These are phyloP conservation scores for Fusarium sp. DNA, from an alignment of 2,329 filamentous ascomycete species.

Conservation along the genomic window DNA sequence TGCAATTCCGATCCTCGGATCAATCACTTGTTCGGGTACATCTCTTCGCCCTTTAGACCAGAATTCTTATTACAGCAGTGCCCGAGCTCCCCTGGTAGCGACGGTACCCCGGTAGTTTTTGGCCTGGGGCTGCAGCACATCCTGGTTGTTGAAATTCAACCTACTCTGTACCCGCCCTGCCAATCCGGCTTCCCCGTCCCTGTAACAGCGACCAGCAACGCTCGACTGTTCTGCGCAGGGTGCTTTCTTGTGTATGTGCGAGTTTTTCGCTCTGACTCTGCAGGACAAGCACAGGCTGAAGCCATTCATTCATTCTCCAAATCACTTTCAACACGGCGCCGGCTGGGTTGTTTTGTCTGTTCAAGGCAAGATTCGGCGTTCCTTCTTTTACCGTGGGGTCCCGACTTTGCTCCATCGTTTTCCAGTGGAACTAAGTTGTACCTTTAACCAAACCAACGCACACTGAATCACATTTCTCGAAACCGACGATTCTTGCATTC, in stretches of 20 bases:
- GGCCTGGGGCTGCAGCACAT: constrained; percentile 29
- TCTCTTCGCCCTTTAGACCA: constrained; percentile 24
- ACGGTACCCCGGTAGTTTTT: constrained; percentile 30
- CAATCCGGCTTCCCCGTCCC: constrained; percentile 47
- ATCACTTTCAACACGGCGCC: constrained; percentile 33
- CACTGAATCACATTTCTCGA: constrained; percentile 24
- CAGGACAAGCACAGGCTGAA: constrained; percentile 29
- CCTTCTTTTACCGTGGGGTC: constrained; percentile 39
- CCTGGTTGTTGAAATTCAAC: constrained; percentile 40
- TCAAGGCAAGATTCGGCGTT: constrained; percentile 41
- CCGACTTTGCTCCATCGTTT: constrained; percentile 36
- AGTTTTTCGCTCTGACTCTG: constrained; percentile 42
- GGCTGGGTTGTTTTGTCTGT: constrained; percentile 45
- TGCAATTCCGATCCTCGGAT: constrained; percentile 31
- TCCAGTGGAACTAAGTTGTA: constrained; percentile 23
- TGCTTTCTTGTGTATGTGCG: constrained; percentile 41
- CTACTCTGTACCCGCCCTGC: constrained; percentile 35
- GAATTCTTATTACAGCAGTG: constrained; percentile 38
- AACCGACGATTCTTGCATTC: constrained; percentile 34
- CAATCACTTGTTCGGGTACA: constrained; percentile 28
- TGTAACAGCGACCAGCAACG: constrained; percentile 29
- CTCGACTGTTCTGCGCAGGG: constrained; percentile 32
- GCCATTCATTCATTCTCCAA: constrained; percentile 20
- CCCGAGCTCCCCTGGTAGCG: constrained; percentile 39
- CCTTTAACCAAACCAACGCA: constrained; percentile 25